These are phyloP conservation scores for Exophiala bonariae DNA, from an alignment of 2,329 filamentous ascomycete genomes.

Conservation along the genomic window DNA sequence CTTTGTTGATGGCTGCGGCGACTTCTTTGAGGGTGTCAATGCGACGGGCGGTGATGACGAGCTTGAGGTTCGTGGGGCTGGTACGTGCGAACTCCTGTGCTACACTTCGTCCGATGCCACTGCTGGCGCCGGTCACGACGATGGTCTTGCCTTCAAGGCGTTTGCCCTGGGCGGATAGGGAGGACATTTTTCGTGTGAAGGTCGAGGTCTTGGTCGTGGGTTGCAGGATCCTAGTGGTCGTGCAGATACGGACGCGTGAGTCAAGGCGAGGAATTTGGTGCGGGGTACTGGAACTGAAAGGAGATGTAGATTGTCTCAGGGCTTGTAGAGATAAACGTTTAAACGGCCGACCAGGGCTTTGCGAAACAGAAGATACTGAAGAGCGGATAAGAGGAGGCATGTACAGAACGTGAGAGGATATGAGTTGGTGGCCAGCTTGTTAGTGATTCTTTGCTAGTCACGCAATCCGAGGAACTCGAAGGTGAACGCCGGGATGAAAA, in stretches of 20 bases:
- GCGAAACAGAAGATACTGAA: too few relatives aligned
- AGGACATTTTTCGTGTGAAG: slow-evolving; percentile 55
- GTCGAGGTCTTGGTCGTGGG: not conserved
- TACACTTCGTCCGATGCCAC: slow-evolving; percentile 73
- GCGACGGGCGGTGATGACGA: slow-evolving; percentile 86
- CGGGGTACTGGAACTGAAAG: too few relatives aligned
- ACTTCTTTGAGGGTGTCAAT: slow-evolving; percentile 75
- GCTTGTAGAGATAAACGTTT: too few relatives aligned
- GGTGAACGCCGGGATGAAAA: too few relatives aligned
- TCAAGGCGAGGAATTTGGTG: not conserved
- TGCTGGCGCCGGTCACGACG: slow-evolving; percentile 87
- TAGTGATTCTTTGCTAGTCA: too few relatives aligned
- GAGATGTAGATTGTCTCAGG: too few relatives aligned
- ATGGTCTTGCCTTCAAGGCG: slow-evolving; percentile 93
- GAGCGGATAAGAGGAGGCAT: not conserved
- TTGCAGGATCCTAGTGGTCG: not conserved
- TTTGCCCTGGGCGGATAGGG: slow-evolving; percentile 64
- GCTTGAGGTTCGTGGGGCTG: slow-evolving; percentile 72
- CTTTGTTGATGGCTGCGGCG: slow-evolving; percentile 71
- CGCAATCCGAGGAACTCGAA: too few relatives aligned
- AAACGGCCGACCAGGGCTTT: too few relatives aligned
- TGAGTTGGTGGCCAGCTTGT: too few relatives aligned
- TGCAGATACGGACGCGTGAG: not conserved
- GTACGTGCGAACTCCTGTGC: slow-evolving; percentile 94
- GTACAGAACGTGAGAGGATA: not conserved